Evolutionary conservation across 129 eudicot species (phyloP), one percentile per base, ranked within the genome.

Genomic region (Dittrichia graveolens): DNA sequence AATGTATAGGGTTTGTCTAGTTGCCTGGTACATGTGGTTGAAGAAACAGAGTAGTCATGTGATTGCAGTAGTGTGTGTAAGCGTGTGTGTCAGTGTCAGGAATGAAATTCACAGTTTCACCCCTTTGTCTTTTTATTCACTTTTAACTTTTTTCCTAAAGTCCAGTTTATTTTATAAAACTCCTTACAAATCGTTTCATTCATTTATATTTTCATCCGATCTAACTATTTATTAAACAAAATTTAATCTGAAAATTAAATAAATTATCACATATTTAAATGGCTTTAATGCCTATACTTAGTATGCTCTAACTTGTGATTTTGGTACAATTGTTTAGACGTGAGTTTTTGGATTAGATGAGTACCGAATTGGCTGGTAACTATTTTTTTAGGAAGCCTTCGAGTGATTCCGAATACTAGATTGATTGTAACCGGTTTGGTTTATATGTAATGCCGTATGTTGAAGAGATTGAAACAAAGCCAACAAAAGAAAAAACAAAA

Each of bases 11-110:
- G 52, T 15, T 15, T 63, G 69, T 63, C 69, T 42, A 13, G 11
- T 61, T n/a, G 48, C n/a, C 13, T 61, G 67, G 39, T 9, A 64
- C 3, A 42, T 12, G 66, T 61, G 66, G 66, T 61, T 61, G 47
- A 38, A 37, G 13, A 39, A 42, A 47, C 52, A 47, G 19, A 45
- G 47, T 41, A 42, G 69, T 64, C 69, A 64, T 64, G 69, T 64
- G 69, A 16, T 64, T 8, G 69, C 52, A 64, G 52, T 15, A 42
- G 69, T 1, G 8, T 9, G 52, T 43, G 48, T 16, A 41, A 38
- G 50, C 52, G 69, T 63, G 69, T 63, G 52, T 8, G 24, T 63
- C 49, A 40, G 47, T n/a, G n/a, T 24, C 31, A 43, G 31, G 52
- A 64, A 64, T 16, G 44, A 63, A 35, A 40, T 41, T 63, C 7